Evolutionary conservation across 129 eudicot species (phyloP), one percentile per base, ranked within the genome.

Genomic region (Flaveria bidentis): DNA sequence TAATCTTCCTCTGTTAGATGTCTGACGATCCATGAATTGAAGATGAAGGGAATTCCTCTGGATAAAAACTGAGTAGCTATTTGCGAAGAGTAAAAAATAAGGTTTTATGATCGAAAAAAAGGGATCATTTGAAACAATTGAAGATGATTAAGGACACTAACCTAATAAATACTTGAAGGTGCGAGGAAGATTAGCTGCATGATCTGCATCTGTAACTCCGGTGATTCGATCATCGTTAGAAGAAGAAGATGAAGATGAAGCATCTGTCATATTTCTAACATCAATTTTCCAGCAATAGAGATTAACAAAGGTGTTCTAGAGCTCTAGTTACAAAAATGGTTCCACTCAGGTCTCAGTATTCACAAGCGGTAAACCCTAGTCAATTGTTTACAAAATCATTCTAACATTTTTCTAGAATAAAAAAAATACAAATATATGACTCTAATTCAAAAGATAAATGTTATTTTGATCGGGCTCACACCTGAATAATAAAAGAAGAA

Each of bases 1-100:
- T 91, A 95, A 44, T 87, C 99, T 80, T 84, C 80, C 33, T 85
- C 83, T 13, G 96, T 87, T 60, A 91, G 90, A 84, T 88, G 97
- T 33, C 99, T 84, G 51, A 95, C 89, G 10, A 91, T 91, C 97
- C 99, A 95, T 15, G 95, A 84, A 80, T 91, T 95, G 89, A 91
- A 91, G 80, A 95, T 76, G 85, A 95, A 95, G 0, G 97, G 97
- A 50, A 95, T 95, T 79, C 97, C 99, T 20, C 99, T 84, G 2
- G 99, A 86, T 79, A 95, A 67, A 72, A 95, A 91, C 88, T 95
- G 97, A 4, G 99, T 95, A n/a, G 99, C 99, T 95, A 76, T 39
- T 82, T 26, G 49, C 0, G 66, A 20, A 12, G 68, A 15, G 74
- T n/a, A 14, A 25, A 41, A 41, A 63, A 30, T 2, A 42, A 41